phyloP scores from a whole-genome alignment of 169 alveolate species.

The Perkinsus olseni region DNA sequence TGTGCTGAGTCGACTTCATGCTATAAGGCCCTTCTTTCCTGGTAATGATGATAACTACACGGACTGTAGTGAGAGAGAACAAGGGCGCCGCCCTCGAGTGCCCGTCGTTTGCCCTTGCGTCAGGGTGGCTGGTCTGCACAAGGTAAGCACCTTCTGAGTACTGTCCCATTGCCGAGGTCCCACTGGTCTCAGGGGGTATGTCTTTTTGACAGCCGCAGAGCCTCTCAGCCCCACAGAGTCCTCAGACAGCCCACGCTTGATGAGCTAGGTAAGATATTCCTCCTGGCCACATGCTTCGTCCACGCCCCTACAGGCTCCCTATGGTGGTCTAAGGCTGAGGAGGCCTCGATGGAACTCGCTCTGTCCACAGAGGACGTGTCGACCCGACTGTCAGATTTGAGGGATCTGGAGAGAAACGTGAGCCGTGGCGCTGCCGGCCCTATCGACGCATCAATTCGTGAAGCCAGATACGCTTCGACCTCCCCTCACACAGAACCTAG shows the following conservation, averaged over 20 bases:
- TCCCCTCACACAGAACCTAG: not conserved
- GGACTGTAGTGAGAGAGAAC: not conserved
- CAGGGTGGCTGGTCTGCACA: not conserved
- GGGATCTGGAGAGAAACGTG: not conserved
- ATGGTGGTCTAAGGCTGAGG: not conserved
- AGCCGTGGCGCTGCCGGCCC: not conserved
- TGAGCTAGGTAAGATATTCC: not conserved
- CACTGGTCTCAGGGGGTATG: not conserved
- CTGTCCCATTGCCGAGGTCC: not conserved
- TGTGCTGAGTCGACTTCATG: not conserved
- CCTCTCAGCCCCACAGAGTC: conserved; percentile 1
- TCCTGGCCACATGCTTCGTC: not conserved
- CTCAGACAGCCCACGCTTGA: not conserved
- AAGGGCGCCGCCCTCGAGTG: not conserved
- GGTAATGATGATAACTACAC: too few relatives aligned
- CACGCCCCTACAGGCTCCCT: not conserved
- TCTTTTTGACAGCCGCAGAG: not conserved
- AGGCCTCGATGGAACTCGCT: not conserved
- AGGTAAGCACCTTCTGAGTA: not conserved
- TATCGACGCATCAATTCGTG: not conserved
- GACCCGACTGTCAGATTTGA: not conserved
- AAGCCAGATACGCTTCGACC: not conserved
- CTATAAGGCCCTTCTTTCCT: not conserved
- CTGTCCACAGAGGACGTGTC: not conserved
- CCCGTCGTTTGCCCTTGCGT: not conserved